Evolutionary conservation across 352 stramenopile genomes (phyloP), one percentile per base, ranked within the genome.

Genomic region (Phytophthora boehmeriae): DNA sequence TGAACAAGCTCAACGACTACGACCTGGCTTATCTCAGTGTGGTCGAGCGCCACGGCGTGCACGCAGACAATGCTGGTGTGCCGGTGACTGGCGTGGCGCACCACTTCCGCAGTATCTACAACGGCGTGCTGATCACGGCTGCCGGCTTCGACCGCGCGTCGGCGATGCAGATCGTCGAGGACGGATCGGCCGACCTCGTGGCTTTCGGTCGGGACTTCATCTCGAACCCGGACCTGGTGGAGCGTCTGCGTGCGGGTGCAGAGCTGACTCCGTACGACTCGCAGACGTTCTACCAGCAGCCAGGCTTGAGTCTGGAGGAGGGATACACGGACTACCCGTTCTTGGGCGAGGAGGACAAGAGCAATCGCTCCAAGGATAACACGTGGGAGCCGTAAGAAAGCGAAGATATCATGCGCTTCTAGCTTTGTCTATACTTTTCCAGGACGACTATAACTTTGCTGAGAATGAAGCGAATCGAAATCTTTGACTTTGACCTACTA

Each of bases 131-230:
- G 34, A 75, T 83, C 19, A 71, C 69, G 5, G 59, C 61, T 5
- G 69, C 67, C 5, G 72, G 72, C 13, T 80, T 72, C 59, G 58
- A 55, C 19, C 46, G 53, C 2, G 53, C 52, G 0, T 57, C 66
- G 10, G 76, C 58, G 16, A 55, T 61, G 4, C 45, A 66, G 25
- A 60, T 65, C 10, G 53, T 86, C 5, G 56, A 68, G 10, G 57
- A 73, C 17, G 69, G 70, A 4, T 22, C 55, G 2, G 67, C 59
- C 8, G 71, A 80, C 36, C 50, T 58, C 13, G 67, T 84, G 9
- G 73, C 70, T 11, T 85, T 75, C 53, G 70, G 63, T 6, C 71
- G 64, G 4, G 59, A 73, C 49, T 86, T 80, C 56, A 83, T 86
- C 49, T 68, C 74, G 14, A 86, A 81, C 52, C 76, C 76, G 14